These are phyloP conservation scores for Sphaerobolus stellatus DNA, from an alignment of 1,284 basidiomycete genomes.

Conservation along the genomic window DNA sequence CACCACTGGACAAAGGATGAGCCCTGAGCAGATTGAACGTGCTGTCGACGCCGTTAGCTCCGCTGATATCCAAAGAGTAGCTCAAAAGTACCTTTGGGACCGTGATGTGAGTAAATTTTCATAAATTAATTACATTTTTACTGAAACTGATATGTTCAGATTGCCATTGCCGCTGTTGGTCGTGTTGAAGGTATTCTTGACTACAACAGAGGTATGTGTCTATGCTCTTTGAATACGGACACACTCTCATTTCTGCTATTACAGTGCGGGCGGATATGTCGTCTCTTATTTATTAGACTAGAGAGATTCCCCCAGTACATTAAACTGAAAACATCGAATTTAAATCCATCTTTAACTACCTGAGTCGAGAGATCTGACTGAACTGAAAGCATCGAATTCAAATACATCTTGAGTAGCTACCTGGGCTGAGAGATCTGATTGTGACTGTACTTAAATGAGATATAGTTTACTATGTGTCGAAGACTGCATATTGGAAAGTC, in stretches of 20 bases:
- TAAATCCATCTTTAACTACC: too few relatives aligned
- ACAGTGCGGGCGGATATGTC: constrained; percentile 73
- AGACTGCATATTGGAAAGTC: too few relatives aligned
- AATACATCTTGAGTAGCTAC: too few relatives aligned
- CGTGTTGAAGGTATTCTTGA: constrained; percentile 86
- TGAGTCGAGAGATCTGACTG: too few relatives aligned
- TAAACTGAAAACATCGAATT: too few relatives aligned
- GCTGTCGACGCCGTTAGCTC: constrained; percentile 87
- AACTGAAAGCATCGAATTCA: too few relatives aligned
- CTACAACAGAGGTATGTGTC: constrained; percentile 53
- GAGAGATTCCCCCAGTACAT: too few relatives aligned
- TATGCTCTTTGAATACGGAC: background rate
- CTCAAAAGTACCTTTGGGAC: constrained; percentile 97
- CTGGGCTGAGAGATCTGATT: too few relatives aligned
- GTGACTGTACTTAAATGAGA: too few relatives aligned
- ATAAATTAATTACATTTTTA: constrained; percentile 18
- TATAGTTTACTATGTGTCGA: too few relatives aligned
- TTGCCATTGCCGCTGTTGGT: constrained; percentile 82
- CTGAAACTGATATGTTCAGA: constrained; percentile 40
- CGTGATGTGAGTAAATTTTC: constrained; percentile 66
- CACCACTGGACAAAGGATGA: constrained; percentile 86
- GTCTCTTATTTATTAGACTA: constrained; percentile 72
- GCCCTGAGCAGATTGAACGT: constrained; percentile 92
- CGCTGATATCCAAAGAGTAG: constrained; percentile 92
- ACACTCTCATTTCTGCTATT: background rate